Evolutionary conservation across 768 basidiomycete genomes (phyloP).

Genomic region (Omphalotus guepiniiformis): DNA sequence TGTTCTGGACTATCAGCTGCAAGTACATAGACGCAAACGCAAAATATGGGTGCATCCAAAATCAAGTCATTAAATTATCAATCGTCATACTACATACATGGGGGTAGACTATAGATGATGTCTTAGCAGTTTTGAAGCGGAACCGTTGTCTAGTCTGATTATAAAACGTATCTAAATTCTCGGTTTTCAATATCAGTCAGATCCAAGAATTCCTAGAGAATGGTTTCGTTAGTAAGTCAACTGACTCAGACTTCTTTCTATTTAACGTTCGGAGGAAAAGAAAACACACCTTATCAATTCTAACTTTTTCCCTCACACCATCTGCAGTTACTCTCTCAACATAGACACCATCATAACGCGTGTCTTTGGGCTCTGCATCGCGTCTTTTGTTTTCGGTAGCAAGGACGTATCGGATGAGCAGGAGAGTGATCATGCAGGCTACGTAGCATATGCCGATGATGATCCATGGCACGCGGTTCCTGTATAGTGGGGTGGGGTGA

Average conservation of each 20-base stretch:
- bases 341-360: background rate
- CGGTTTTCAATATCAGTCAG: slow-evolving; percentile 70
- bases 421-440: slow-evolving; percentile 39
- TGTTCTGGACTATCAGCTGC: too few species aligned
- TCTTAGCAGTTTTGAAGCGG: too few species aligned
- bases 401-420: slow-evolving; percentile 23
- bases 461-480: slow-evolving; percentile 74
- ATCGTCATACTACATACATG: too few species aligned
- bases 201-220: slow-evolving; percentile 72
- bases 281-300: slow-evolving; percentile 6
- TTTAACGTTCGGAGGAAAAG: too few species aligned
- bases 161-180: slow-evolving; percentile 71
- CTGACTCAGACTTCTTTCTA: too few species aligned
- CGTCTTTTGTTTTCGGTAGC: slow-evolving; percentile 59
- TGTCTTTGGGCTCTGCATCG: slow-evolving; percentile 38
- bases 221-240: too few species aligned
- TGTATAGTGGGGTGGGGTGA: slow-evolving; percentile 18
- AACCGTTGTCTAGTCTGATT: slow-evolving; percentile 2
- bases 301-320: background rate
- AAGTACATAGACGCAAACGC: too few species aligned
- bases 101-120: too few species aligned
- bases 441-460: slow-evolving; percentile 66
- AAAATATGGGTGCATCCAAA: too few species aligned
- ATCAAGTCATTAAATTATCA: too few species aligned
- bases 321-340: background rate